Conservation (phyloP, 768 basidiomycete species). For the Mycena kentingensis region DNA sequence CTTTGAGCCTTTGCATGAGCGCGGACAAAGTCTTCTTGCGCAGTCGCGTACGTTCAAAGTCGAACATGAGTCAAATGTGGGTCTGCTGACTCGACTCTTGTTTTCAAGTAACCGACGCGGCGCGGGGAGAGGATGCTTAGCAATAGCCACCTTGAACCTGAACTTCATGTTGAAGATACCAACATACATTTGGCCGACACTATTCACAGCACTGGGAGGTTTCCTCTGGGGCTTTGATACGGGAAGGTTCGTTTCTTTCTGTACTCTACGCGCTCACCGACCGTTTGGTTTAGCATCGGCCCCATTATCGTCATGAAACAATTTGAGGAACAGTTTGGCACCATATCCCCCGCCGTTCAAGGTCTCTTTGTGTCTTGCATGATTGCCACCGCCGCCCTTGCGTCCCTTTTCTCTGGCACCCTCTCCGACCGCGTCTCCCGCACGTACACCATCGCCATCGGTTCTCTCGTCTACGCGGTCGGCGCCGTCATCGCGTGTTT, state of each 20-base stretch:
- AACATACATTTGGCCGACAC: conserved; percentile 31
- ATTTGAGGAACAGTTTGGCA: conserved; percentile 41
- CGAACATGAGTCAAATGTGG: too few species aligned
- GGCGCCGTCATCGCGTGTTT: conserved; percentile 44
- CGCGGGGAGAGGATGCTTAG: too few species aligned
- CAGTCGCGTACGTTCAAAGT: too few species aligned
- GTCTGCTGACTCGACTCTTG: too few species aligned
- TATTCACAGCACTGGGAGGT: conserved; percentile 35
- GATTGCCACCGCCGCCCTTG: conserved; percentile 42
- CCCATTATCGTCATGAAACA: conserved; percentile 50
- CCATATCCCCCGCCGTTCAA: conserved; percentile 38
- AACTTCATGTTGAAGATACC: conserved; percentile 10
- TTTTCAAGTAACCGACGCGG: too few species aligned
- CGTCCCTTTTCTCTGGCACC: conserved; percentile 42
- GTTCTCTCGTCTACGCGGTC: conserved; percentile 42
- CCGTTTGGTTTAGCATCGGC: too few species aligned
- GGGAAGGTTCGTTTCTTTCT: conserved; percentile 27
- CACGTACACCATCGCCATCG: conserved; percentile 46
- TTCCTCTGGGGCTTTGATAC: conserved; percentile 40
- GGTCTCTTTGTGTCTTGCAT: conserved; percentile 48
- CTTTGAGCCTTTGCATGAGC: background rate
- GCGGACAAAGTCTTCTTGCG: background rate
- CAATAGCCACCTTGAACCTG: too few species aligned
- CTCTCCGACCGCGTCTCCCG: conserved; percentile 49
- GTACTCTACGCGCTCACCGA: too few species aligned